Base-by-base conservation (phyloP, 208 protist species). In the Leishmania mexicana region DNA sequence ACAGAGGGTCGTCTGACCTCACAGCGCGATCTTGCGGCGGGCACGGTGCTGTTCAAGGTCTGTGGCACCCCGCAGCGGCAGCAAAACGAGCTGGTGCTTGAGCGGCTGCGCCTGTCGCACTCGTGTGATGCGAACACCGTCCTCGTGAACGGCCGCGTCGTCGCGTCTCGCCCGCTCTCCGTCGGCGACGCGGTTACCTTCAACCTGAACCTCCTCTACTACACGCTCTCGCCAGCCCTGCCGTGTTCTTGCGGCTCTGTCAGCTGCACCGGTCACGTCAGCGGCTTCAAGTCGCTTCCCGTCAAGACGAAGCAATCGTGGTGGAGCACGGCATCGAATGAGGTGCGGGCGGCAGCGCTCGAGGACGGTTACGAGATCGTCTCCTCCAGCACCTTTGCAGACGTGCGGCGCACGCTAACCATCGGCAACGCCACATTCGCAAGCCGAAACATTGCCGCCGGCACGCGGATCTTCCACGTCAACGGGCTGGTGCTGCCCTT, bases 401-500 rank as follows among this genome's bases (percentile, higher is more conserved):
- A 85, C 49, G 90, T 96, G 74, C 79, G 75, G 19, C 45, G 53
- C 62, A 87, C 82, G 49, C 82, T 67, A 57, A 24, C 28, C 8
- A 93, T 97, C 68, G 94, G 94, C 60, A 81, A 94, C 60, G 87
- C 89, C 40, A 94, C 92, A 62, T 92, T 89, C 81, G 92, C 94
- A 45, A 60, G 81, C 13, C 70, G 76, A 31, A 84, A 87, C 85
- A 92, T 97, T 67, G 72, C 78, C 47, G 87, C 85, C 58, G 88
- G 89, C 45, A 90, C 86, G 19, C 89, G 85, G 75, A 70, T 97
- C 76, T 95, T 96, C 83, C 86, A 92, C 84, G 84, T 94, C 21
- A 87, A 80, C 35, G 94, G 94, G 42, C 83, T 96, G n/a, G 81
- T 96, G 60, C 73, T 97, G 28, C 92, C 93, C 4, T 95, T 96